Percentiles rank a stretch among this genome's conserved stretches.
phyloP scores from a whole-genome alignment of 768 basidiomycete genomes.

The Naganishia randhawae region DNA sequence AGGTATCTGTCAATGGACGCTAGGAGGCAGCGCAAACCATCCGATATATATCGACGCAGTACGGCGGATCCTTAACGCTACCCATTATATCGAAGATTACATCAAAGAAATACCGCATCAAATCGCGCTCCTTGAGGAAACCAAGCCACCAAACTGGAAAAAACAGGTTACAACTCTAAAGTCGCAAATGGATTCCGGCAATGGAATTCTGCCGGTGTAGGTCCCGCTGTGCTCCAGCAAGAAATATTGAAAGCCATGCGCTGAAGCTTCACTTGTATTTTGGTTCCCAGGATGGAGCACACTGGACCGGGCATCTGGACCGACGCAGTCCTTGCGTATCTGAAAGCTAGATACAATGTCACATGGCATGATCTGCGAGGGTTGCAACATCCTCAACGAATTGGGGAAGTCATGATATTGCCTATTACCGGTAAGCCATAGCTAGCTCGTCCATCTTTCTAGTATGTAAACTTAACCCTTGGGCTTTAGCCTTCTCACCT shows the following conservation, averaged over 20 bases:
- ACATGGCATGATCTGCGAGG: conserved; percentile 40
- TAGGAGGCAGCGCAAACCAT: conserved; percentile 43
- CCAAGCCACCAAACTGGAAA: background rate
- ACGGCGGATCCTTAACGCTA: conserved; percentile 40
- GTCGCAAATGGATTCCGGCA: background rate
- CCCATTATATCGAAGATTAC: conserved; percentile 30
- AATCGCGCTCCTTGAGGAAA: background rate
- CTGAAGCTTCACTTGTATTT: background rate
- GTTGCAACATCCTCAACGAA: conserved; percentile 40
- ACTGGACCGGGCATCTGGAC: conserved; percentile 31
- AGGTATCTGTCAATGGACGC: conserved; percentile 46
- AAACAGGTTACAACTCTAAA: background rate
- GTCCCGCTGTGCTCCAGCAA: background rate
- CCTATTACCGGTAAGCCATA: conserved; percentile 35
- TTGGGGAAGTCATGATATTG: conserved; percentile 47
- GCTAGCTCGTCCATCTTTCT: background rate
- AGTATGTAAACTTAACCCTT: background rate
- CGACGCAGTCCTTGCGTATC: conserved; percentile 37
- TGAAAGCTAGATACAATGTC: conserved; percentile 43
- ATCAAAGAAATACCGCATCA: background rate
- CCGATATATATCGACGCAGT: conserved; percentile 47
- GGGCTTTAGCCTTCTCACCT: conserved; percentile 8
- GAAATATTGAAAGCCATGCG: background rate
- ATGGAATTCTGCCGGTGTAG: conserved; percentile 21
- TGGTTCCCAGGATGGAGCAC: conserved; percentile 13